These are phyloP conservation scores for Cokeromyces recurvatus DNA, from an alignment of 371 early-diverging fungal genomes.

Conservation along the genomic window DNA sequence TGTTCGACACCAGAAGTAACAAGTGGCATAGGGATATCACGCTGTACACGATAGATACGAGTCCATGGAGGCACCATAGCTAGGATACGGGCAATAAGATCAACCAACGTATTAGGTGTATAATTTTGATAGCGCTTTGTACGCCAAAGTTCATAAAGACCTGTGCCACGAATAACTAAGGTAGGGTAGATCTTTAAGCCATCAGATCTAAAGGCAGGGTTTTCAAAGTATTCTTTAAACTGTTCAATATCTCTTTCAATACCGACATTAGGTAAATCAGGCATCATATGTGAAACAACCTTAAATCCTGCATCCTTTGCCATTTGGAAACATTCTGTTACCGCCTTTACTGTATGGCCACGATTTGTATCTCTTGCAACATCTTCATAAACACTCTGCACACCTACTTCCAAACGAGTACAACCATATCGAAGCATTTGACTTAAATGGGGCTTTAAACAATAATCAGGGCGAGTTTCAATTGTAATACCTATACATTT, in stretches of 20 bases:
- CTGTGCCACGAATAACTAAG: constrained; percentile 99
- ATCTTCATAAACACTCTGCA: constrained; percentile 99
- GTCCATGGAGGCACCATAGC: constrained; percentile 99
- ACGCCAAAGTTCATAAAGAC: constrained; percentile 99
- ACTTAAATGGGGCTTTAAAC: constrained; percentile 95
- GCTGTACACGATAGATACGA: constrained; percentile 98
- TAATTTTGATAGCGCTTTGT: constrained; percentile 99
- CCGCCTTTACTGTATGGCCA: constrained; percentile 99
- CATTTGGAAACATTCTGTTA: constrained; percentile 95
- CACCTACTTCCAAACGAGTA: constrained; percentile 99
- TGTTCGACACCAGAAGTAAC: constrained; percentile 99
- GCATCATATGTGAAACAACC: constrained; percentile 99
- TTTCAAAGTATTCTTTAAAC: constrained; percentile 99
- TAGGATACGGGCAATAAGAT: constrained; percentile 96
- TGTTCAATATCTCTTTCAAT: constrained; percentile 99
- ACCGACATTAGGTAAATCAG: constrained; percentile 99
- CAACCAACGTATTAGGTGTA: constrained; percentile 97
- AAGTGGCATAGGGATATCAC: constrained; percentile 99
- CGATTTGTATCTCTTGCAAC: constrained; percentile 99
- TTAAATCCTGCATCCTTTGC: constrained; percentile 99
- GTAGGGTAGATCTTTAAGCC: constrained; percentile 99
- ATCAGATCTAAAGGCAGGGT: constrained; percentile 98
- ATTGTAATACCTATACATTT: constrained; percentile 99
- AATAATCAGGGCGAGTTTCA: constrained; percentile 99
- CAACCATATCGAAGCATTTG: constrained; percentile 99